Evolutionary conservation across 768 basidiomycete species (phyloP).

Genomic region (Melanogaster broomeanus): DNA sequence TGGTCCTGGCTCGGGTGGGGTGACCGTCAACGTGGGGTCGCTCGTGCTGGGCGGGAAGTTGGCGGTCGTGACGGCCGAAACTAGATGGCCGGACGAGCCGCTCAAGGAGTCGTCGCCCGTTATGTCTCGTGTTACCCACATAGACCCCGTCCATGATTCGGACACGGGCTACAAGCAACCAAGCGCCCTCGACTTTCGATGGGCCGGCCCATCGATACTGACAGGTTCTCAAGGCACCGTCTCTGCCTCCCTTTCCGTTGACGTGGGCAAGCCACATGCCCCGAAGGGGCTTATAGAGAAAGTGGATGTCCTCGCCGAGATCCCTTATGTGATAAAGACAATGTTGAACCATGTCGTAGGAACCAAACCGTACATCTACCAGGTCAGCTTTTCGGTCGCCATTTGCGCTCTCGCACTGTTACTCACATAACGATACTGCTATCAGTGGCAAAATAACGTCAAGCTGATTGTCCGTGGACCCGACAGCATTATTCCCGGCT

Average conservation of each 20-base stretch:
- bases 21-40: slow-evolving; percentile 83
- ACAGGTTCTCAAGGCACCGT: slow-evolving; percentile 52
- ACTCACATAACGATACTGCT: neutral
- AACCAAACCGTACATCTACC: slow-evolving; percentile 93
- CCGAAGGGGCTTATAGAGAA: slow-evolving; percentile 85
- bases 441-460: slow-evolving; percentile 59
- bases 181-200: slow-evolving; percentile 65
- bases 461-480: slow-evolving; percentile 49
- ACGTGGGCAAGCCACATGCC: slow-evolving; percentile 57
- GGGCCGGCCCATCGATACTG: slow-evolving; percentile 72
- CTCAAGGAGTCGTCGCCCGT: slow-evolving; percentile 48
- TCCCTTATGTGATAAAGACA: slow-evolving; percentile 89
- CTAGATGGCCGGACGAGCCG: slow-evolving; percentile 69
- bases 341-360: slow-evolving; percentile 92
- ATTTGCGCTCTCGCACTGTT: neutral
- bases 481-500: slow-evolving; percentile 41
- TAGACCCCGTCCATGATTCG: slow-evolving; percentile 59
- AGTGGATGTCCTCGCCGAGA: slow-evolving; percentile 93
- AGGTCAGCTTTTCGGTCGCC: slow-evolving; percentile 50
- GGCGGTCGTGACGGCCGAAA: slow-evolving; percentile 76
- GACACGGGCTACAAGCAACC: slow-evolving; percentile 86
- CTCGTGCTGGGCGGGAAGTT: slow-evolving; percentile 81
- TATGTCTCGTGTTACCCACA: slow-evolving; percentile 67
- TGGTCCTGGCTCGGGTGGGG: slow-evolving; percentile 79
- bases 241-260: slow-evolving; percentile 54